Percentiles rank a stretch among this genome's conserved stretches.
Conservation (phyloP, 805 yeast genomes). For the Brettanomyces naardenensis region DNA sequence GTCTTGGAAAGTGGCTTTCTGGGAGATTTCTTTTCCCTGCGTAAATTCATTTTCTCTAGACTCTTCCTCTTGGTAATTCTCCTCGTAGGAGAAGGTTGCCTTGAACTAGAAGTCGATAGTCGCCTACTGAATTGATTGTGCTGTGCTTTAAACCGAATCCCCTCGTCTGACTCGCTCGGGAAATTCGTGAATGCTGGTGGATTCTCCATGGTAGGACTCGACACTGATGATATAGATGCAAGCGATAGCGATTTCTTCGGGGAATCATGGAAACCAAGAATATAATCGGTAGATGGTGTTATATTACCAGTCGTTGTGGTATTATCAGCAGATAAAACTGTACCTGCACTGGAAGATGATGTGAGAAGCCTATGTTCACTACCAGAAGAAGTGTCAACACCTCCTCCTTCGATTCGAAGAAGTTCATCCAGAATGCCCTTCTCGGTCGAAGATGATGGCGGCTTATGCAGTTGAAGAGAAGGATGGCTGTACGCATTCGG, state of each 20-base stretch:
- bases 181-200: background rate
- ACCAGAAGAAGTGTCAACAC: background rate
- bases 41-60: background rate
- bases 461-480: no score
- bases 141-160: background rate
- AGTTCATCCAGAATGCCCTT: background rate
- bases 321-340: background rate
- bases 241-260: background rate
- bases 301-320: background rate
- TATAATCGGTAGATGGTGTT: background rate
- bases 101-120: background rate
- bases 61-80: background rate
- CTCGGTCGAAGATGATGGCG: background rate
- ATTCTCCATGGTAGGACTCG: background rate
- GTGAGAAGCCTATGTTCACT: background rate
- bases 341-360: background rate
- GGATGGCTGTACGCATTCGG: background rate
- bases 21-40: background rate
- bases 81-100: background rate
- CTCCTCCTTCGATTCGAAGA: background rate
- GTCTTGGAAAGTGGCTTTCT: conserved; percentile 15
- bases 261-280: background rate
- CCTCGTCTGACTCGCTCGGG: background rate
- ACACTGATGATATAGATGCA: background rate
- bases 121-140: background rate